Percentiles rank a stretch among this genome's conserved stretches.
Conservation (phyloP, 139 green algal genomes). For the Pseudopediastrum boryanum region DNA sequence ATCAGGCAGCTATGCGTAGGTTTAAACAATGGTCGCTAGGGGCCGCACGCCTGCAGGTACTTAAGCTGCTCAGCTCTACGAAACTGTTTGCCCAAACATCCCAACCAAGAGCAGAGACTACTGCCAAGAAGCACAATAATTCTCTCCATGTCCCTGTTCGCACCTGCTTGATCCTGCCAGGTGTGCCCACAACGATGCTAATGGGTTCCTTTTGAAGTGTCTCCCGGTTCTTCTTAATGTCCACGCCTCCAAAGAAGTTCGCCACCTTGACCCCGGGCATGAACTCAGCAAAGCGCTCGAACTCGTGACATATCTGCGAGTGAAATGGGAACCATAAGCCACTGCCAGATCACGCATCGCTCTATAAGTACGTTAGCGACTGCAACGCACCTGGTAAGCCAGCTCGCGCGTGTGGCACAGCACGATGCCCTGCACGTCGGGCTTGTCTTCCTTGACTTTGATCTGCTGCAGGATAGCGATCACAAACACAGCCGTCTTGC, state of each 20-base stretch:
- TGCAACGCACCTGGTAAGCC: conserved; percentile 84
- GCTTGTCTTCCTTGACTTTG: conserved; percentile 69
- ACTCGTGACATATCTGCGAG: conserved; percentile 96
- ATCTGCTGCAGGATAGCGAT: conserved; percentile 98
- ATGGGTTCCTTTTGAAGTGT: conserved; percentile 82
- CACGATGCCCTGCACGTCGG: conserved; percentile 85
- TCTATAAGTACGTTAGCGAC: background rate
- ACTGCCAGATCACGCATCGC: background rate
- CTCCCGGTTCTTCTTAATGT: conserved; percentile 74
- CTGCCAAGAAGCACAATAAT: background rate
- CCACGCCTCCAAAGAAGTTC: conserved; percentile 97
- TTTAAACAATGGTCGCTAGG: too few species aligned
- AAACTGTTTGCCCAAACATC: too few species aligned
- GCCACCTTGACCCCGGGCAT: conserved; percentile 86
- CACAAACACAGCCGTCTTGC: conserved; percentile 99
- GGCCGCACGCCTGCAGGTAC: too few species aligned
- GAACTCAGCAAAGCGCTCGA: conserved; percentile 92
- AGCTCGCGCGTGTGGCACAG: conserved; percentile 99
- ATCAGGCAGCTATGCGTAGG: too few species aligned
- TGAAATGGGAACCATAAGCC: conserved; percentile 23
- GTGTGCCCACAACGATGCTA: conserved; percentile 96
- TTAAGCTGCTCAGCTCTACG: too few species aligned
- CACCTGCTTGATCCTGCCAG: conserved; percentile 93
- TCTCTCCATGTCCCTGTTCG: background rate
- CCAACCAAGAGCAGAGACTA: too few species aligned